Percentiles rank a stretch among this genome's conserved stretches.
phyloP scores from a whole-genome alignment of 768 basidiomycete species.

The Mycena haematopus region DNA sequence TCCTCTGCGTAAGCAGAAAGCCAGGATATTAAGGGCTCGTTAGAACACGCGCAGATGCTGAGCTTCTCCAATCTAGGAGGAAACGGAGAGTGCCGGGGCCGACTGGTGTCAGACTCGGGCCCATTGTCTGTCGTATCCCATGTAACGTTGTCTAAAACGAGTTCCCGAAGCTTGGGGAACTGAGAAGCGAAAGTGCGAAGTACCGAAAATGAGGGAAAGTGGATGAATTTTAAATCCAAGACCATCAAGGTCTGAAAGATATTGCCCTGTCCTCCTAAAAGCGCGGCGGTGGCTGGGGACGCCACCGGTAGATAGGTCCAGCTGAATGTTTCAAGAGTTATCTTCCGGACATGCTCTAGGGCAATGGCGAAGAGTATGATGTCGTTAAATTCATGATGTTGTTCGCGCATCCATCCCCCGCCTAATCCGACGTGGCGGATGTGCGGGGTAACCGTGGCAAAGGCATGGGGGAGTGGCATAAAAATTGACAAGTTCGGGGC shows the following conservation, averaged over 20 bases:
- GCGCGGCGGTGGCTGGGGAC: constrained; percentile 37
- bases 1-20: too few relatives aligned
- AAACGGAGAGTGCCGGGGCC: constrained; percentile 41
- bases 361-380: constrained; percentile 32
- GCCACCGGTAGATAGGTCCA: constrained; percentile 28
- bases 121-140: constrained; percentile 52
- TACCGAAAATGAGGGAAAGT: constrained; percentile 52
- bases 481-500: constrained; percentile 35
- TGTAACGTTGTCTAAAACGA: constrained; percentile 53
- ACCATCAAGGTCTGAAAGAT: constrained; percentile 56
- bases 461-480: constrained; percentile 37
- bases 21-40: constrained; percentile 39
- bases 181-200: constrained; percentile 52
- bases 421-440: constrained; percentile 40
- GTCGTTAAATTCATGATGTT: constrained; percentile 28
- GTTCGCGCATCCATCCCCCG: constrained; percentile 34
- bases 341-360: constrained; percentile 30
- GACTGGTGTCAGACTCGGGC: constrained; percentile 30
- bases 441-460: constrained; percentile 35
- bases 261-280: constrained; percentile 52
- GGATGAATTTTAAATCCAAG: constrained; percentile 46
- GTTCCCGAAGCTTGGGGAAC: constrained; percentile 57
- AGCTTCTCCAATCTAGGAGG: constrained; percentile 44
- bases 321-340: constrained; percentile 37
- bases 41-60: constrained; percentile 37